Percentiles rank a stretch among this genome's conserved stretches.
Conservation (phyloP, 257 asterid species). For the Solanum raphanifolium region DNA sequence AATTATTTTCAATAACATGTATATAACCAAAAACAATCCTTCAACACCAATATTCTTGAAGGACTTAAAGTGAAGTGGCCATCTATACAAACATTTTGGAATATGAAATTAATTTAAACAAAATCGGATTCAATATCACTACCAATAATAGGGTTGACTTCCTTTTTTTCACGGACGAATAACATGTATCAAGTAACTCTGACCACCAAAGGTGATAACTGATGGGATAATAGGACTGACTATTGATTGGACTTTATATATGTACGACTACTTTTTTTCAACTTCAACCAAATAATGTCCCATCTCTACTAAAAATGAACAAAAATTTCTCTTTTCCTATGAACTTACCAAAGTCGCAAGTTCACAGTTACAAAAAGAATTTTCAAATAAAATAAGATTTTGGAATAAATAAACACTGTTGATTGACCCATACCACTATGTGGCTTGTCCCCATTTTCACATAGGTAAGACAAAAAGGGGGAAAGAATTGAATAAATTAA, state of each 20-base stretch:
- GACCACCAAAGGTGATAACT: rapidly evolving
- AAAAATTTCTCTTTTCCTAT: neutral
- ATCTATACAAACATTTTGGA: neutral
- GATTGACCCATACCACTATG: neutral
- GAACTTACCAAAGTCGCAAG: neutral
- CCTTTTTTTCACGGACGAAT: too few species aligned
- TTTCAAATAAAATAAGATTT: neutral
- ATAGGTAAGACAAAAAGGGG: neutral
- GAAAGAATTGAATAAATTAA: neutral
- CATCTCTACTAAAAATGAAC: neutral
- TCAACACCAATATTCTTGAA: neutral
- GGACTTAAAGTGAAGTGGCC: neutral
- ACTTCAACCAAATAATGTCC: neutral
- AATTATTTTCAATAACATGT: neutral
- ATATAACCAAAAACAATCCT: neutral
- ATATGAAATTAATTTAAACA: neutral
- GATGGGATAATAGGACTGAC: neutral
- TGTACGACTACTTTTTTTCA: neutral
- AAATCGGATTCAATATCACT: neutral
- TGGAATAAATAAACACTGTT: neutral
- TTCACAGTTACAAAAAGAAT: neutral
- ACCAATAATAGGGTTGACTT: neutral
- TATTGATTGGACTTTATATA: neutral
- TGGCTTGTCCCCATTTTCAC: neutral
- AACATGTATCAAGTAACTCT: rapidly evolving